Conservation (phyloP, 768 basidiomycete species). For the Gloeopeniophorella convolvens region DNA sequence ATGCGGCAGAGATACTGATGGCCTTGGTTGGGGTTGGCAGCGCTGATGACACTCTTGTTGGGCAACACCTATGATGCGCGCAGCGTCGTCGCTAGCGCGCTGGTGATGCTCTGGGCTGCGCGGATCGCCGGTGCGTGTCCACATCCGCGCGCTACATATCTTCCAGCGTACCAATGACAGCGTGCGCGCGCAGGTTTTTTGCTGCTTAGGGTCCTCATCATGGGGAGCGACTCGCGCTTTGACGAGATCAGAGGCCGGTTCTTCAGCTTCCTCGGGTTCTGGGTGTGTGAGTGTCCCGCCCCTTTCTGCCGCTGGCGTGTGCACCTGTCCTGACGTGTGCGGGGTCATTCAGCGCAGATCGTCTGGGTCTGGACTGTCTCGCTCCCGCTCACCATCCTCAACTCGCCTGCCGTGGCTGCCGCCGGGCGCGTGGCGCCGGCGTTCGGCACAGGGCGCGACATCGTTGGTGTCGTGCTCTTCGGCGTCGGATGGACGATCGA, state of each 20-base stretch:
- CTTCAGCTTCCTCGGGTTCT: conserved; percentile 59
- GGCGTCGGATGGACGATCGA: conserved; percentile 52
- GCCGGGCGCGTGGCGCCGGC: conserved; percentile 42
- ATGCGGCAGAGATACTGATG: not conserved
- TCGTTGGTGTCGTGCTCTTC: conserved; percentile 58
- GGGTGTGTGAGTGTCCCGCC: conserved; percentile 37
- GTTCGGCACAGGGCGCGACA: conserved; percentile 58
- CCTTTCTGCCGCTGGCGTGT: not conserved
- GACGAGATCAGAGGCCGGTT: conserved; percentile 62
- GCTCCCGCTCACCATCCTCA: conserved; percentile 56
- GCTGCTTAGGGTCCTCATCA: conserved; percentile 63
- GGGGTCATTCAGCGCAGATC: conserved; percentile 42
- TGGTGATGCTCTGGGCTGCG: conserved; percentile 65
- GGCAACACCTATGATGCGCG: conserved; percentile 57
- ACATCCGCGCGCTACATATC: no score
- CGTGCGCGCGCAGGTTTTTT: conserved; percentile 47
- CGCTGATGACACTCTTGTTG: conserved; percentile 52
- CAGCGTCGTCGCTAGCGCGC: conserved; percentile 47
- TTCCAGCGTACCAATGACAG: no score
- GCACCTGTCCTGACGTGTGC: no score
- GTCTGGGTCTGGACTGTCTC: conserved; percentile 63
- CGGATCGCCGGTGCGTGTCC: conserved; percentile 41
- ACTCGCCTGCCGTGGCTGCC: conserved; percentile 50
- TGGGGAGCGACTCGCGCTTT: conserved; percentile 58
- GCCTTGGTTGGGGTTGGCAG: no score